phyloP scores from a whole-genome alignment of 2,329 filamentous ascomycete genomes.

The Metarhizium rileyi region DNA sequence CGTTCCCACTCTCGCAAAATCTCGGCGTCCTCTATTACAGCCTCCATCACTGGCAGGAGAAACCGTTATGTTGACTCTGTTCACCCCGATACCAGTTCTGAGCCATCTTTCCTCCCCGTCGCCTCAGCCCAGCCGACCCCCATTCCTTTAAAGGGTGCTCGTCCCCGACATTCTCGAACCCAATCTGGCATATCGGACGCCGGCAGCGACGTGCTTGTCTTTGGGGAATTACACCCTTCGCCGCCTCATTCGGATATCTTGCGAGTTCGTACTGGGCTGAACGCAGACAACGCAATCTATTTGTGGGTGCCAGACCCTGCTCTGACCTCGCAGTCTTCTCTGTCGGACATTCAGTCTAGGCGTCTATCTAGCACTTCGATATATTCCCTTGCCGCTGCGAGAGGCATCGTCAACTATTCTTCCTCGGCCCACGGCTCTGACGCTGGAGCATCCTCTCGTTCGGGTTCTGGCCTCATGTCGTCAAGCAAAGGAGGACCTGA shows the following conservation, averaged over 20 bases:
- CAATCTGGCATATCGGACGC: constrained; percentile 32
- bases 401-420: constrained; percentile 37
- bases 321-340: constrained; percentile 34
- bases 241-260: constrained; percentile 40
- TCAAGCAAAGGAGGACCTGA: constrained; percentile 31
- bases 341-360: constrained; percentile 46
- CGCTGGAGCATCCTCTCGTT: constrained; percentile 28
- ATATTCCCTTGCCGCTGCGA: constrained; percentile 57
- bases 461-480: constrained; percentile 36
- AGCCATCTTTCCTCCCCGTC: constrained; percentile 53
- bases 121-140: constrained; percentile 39
- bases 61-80: constrained; percentile 50
- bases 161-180: constrained; percentile 32
- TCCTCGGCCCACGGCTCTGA: constrained; percentile 47
- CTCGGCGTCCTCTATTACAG: constrained; percentile 32
- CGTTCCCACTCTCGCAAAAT: constrained; percentile 22
- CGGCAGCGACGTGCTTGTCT: constrained; percentile 27
- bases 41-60: constrained; percentile 36
- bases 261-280: constrained; percentile 27
- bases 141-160: constrained; percentile 31
- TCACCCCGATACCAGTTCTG: constrained; percentile 45
- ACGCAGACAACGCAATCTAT: constrained; percentile 17
- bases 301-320: constrained; percentile 39
- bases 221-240: constrained; percentile 30
- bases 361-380: constrained; percentile 65